Conservation (phyloP, 768 basidiomycete species). For the Nidula microcarpa region DNA sequence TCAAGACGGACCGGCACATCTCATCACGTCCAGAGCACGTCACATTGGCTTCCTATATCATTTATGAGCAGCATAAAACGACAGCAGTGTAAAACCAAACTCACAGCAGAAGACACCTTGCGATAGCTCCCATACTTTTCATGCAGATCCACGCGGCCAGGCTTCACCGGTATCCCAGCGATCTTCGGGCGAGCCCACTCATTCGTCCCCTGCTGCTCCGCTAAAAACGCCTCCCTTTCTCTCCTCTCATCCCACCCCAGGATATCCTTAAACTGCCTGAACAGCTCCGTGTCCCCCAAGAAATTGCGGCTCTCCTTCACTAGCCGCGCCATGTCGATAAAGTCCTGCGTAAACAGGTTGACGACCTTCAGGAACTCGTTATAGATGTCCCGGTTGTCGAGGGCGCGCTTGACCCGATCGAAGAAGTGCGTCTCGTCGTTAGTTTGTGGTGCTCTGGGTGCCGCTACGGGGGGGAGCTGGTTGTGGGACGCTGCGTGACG, state of each 20-base stretch:
- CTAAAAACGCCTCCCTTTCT: conserved; percentile 50
- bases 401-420: conserved; percentile 76
- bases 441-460: conserved; percentile 6
- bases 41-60: conserved; percentile 73
- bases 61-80: background rate
- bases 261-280: conserved; percentile 80
- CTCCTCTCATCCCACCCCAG: conserved; percentile 83
- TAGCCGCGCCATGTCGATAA: conserved; percentile 83
- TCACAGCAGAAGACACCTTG: conserved; percentile 71
- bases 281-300: conserved; percentile 72
- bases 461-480: conserved; percentile 18
- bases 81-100: conserved; percentile 22
- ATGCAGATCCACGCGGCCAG: conserved; percentile 63
- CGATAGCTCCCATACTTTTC: conserved; percentile 88
- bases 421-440: conserved; percentile 77
- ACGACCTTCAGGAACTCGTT: conserved; percentile 95
- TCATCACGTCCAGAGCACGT: conserved; percentile 94
- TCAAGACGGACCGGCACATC: conserved; percentile 94
- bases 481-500: conserved; percentile 22
- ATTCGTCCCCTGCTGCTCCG: conserved; percentile 42
- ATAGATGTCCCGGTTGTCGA: conserved; percentile 74
- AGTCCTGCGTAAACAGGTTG: conserved; percentile 92
- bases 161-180: conserved; percentile 35
- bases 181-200: conserved; percentile 51
- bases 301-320: conserved; percentile 80